Percentiles rank a stretch among this genome's conserved stretches.
Conservation (phyloP, 2,329 filamentous ascomycete species). For the Leptosphaerulina australis region DNA sequence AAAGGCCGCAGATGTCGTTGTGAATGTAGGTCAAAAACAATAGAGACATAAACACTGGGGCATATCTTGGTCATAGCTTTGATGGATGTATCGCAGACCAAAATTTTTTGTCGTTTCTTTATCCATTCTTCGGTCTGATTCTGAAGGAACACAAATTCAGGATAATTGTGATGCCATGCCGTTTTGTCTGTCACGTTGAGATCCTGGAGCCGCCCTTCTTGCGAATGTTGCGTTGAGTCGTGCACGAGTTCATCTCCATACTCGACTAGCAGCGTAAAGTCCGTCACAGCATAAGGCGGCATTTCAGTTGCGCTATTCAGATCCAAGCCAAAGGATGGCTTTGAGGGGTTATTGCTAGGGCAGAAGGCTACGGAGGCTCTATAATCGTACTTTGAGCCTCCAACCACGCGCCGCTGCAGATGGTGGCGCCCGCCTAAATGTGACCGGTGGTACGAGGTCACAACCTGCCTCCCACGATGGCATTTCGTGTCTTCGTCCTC, state of each 20-base stretch:
- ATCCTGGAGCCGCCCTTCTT: slow-evolving; percentile 37
- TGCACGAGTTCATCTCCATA: slow-evolving; percentile 45
- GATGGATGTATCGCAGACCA: slow-evolving; percentile 52
- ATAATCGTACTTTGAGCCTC: slow-evolving; percentile 33
- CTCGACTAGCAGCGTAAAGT: slow-evolving; percentile 53
- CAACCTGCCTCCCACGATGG: slow-evolving; percentile 25
- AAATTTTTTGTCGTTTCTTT: slow-evolving; percentile 39
- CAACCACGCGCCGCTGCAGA: slow-evolving; percentile 21
- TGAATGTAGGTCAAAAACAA: slow-evolving; percentile 43
- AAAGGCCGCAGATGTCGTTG: slow-evolving; percentile 40
- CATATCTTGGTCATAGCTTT: slow-evolving; percentile 50
- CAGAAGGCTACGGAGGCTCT: slow-evolving; percentile 23
- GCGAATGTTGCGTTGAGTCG: slow-evolving; percentile 47
- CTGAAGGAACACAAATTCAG: slow-evolving; percentile 37
- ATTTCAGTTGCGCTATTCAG: slow-evolving; percentile 17
- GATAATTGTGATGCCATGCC: slow-evolving; percentile 44
- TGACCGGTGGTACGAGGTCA: slow-evolving; percentile 29
- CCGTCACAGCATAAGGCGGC: slow-evolving; percentile 31
- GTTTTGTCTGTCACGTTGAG: slow-evolving; percentile 40
- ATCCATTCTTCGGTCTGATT: slow-evolving; percentile 28
- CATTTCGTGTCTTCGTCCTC: slow-evolving; percentile 39
- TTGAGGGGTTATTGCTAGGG: slow-evolving; percentile 23
- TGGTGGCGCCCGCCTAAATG: slow-evolving; percentile 33
- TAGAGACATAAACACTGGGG: slow-evolving; percentile 41
- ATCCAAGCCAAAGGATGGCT: slow-evolving; percentile 22